Conservation (phyloP, 306 rosid genomes). For the Cicer cuneatum region DNA sequence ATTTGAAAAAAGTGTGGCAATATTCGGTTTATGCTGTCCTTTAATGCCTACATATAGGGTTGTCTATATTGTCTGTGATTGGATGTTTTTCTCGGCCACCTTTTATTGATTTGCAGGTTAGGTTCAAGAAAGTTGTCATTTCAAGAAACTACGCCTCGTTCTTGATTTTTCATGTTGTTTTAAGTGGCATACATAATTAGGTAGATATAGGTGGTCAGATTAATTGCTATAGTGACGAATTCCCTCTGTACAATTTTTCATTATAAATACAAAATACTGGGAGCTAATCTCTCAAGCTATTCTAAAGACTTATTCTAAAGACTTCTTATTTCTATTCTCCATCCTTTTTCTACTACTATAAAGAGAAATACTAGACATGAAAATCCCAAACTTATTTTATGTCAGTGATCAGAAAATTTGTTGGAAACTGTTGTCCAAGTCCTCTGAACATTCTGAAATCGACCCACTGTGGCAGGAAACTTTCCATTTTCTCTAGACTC, state of each 20-base stretch:
- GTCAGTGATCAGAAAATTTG: slow-evolving; percentile 19
- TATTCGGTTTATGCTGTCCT: slow-evolving; percentile 5
- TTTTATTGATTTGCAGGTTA: background rate
- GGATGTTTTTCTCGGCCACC: background rate
- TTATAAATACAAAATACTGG: no score
- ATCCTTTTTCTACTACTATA: background rate
- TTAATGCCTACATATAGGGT: background rate
- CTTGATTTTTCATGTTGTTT: background rate
- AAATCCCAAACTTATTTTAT: background rate
- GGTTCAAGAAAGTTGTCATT: slow-evolving; percentile 11
- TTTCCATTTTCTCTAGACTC: background rate
- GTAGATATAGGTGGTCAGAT: background rate
- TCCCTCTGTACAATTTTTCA: no score
- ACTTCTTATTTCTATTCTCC: background rate
- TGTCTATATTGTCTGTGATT: background rate
- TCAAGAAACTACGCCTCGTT: background rate
- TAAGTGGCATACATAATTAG: no score
- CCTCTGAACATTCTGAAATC: slow-evolving; percentile 4
- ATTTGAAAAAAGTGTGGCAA: background rate
- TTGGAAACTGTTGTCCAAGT: background rate
- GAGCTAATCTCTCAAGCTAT: no score
- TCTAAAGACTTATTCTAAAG: no score
- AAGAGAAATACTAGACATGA: slow-evolving; percentile 11
- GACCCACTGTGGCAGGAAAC: background rate
- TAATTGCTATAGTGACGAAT: no score